Percentiles rank a stretch among this genome's conserved stretches.
These are phyloP conservation scores for Ajuga chamaepitys DNA, from an alignment of 257 asterid genomes.

Conservation along the genomic window DNA sequence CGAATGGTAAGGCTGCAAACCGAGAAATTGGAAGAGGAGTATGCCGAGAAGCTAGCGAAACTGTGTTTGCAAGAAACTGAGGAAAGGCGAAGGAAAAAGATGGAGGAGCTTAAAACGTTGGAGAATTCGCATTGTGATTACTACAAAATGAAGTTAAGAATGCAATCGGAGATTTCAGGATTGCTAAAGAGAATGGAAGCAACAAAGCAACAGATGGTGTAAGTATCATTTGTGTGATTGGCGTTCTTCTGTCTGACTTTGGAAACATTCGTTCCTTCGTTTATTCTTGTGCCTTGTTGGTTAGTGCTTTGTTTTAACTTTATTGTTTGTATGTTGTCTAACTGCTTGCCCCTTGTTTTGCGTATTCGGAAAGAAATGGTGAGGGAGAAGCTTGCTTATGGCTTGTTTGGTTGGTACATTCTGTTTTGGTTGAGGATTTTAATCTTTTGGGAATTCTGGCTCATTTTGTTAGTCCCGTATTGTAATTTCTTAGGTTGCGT, in stretches of 20 bases:
- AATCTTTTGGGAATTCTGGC: neutral
- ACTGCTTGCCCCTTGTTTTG: neutral
- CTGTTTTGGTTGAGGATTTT: neutral
- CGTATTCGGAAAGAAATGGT: constrained; percentile 11
- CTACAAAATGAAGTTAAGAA: constrained; percentile 78
- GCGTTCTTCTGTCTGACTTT: neutral
- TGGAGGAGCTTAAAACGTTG: constrained; percentile 66
- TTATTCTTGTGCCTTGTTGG: neutral
- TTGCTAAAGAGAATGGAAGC: constrained; percentile 90
- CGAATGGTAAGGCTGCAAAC: constrained; percentile 46
- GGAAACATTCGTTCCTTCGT: neutral
- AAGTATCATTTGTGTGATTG: neutral
- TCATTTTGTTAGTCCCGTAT: neutral
- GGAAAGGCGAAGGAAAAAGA: constrained; percentile 54
- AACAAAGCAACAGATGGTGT: constrained; percentile 67
- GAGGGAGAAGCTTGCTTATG: neutral
- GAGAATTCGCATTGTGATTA: constrained; percentile 75
- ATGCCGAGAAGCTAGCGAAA: constrained; percentile 47
- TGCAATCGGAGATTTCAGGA: constrained; percentile 84
- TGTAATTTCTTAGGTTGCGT: neutral
- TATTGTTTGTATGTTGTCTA: constrained; percentile 6
- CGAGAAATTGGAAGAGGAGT: constrained; percentile 61
- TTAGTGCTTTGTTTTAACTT: neutral
- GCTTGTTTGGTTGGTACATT: neutral
- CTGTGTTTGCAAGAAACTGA: constrained; percentile 61